Percentiles rank a stretch among this genome's conserved stretches.
These are phyloP conservation scores for Talaromyces ruber DNA, from an alignment of 495 filamentous ascomycete species.

Conservation along the genomic window DNA sequence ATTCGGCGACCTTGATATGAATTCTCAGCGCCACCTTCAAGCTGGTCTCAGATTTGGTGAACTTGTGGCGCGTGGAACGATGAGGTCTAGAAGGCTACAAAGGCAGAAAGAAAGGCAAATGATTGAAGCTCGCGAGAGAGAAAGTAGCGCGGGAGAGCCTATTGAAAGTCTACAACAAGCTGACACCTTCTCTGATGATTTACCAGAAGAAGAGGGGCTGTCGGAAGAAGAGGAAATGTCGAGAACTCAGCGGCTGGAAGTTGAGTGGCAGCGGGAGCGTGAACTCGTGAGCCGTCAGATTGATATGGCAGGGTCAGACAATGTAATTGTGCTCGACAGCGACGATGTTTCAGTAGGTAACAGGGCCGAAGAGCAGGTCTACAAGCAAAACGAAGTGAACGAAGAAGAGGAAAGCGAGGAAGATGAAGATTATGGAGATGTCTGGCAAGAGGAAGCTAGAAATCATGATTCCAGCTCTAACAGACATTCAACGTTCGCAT, in stretches of 20 bases:
- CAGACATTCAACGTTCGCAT: background rate
- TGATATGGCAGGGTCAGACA: constrained; percentile 34
- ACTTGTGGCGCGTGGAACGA: constrained; percentile 26
- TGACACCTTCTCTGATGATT: background rate
- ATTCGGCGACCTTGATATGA: constrained; percentile 36
- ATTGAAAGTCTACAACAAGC: constrained; percentile 7
- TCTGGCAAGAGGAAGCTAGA: constrained; percentile 38
- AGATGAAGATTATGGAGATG: constrained; percentile 22
- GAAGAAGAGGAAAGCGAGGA: constrained; percentile 20
- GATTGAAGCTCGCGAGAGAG: background rate
- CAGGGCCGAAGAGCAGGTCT: constrained; percentile 2
- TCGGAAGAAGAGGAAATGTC: constrained; percentile 10
- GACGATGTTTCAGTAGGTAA: constrained; percentile 17
- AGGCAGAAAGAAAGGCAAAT: constrained; percentile 6
- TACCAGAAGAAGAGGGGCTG: constrained; percentile 11
- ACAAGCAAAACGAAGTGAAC: constrained; percentile 16
- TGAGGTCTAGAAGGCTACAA: constrained; percentile 9
- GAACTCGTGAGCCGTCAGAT: constrained; percentile 43
- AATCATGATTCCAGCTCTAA: constrained; percentile 12
- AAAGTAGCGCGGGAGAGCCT: background rate
- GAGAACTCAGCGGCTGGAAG: constrained; percentile 19
- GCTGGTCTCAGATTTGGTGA: constrained; percentile 42
- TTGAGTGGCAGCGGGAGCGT: constrained; percentile 41
- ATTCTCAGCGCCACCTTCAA: constrained; percentile 33
- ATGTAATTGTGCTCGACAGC: constrained; percentile 44